Base-by-base conservation (phyloP, 192 early-diverging fungal species). In the Dimargaris cristalligena region DNA sequence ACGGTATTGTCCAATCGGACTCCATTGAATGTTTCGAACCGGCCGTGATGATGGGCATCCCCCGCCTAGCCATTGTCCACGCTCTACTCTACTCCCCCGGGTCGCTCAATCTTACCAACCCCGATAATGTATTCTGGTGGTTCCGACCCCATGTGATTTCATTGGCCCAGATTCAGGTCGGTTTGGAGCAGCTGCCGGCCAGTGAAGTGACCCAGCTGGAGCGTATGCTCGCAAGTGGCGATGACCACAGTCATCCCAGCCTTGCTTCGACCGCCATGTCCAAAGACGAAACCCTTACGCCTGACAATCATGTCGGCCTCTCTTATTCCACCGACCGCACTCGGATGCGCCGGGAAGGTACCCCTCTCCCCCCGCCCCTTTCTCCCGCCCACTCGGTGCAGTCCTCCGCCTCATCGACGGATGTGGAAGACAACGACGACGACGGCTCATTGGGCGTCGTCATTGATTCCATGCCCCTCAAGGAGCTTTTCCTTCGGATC, bases 1-100 rank as follows among this genome's bases (percentile, higher is more conserved):
- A 61, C 34, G 54, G 45, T 2, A 61, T 72, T 52, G 50, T 80
- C 34, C 59, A 64, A 4, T 50, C 41, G 13, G 72, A 74, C 18
- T 70, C 78, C 52, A 56, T 82, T 54, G 71, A 78, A 46, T 31
- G 64, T 32, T 77, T 78, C 65, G 83, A 82, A 34, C 83, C 83
- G 10, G 46, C 61, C 9, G 61, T 80, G 41, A 78, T 85, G 4
- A 46, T 85, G 33, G 74, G 79, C 2, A 61, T 82, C 9, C 83
- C 83, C 0, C 67, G 83, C 0, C 65, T 85, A 44, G 65, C 80
- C 55, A 74, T 85, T 35, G 66, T 82, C 44, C 62, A 73, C 18
- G 83, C 73, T 2, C 67, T 85, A 1, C 63, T 64, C 32, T 70
- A 74, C 62, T 67, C 73, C n/a, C 67, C 76, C 26, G 78, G 78